A percentile compares a stretch with the other conserved stretches of the same genome.
Evolutionary conservation across 2,329 filamentous ascomycete genomes (phyloP).

Genomic region (Cadophora luteo-olivacea): DNA sequence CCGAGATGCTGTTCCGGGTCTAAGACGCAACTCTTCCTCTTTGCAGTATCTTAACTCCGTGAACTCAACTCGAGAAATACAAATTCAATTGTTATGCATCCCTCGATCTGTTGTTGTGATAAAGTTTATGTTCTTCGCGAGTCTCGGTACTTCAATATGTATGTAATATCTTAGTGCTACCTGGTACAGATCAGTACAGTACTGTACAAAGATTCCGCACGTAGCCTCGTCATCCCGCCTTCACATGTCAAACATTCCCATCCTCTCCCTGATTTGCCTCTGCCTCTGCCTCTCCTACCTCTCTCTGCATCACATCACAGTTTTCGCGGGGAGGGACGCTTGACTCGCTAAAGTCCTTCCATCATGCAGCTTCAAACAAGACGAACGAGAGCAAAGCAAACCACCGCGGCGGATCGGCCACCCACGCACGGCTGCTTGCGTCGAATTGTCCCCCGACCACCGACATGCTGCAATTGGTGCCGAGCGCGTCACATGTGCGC

Average conservation of each 20-base stretch:
- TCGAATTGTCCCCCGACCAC: neutral
- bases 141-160: neutral
- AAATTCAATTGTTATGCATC: neutral
- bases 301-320: too few relatives aligned
- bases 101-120: neutral
- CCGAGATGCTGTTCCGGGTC: constrained; percentile 13
- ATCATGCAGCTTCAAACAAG: neutral
- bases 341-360: neutral
- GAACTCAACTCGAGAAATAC: neutral
- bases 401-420: neutral
- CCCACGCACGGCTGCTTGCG: neutral
- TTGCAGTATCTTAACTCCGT: constrained; percentile 8
- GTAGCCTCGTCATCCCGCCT: neutral
- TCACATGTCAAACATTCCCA: constrained; percentile 1
- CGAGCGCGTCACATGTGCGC: neutral
- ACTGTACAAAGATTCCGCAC: neutral
- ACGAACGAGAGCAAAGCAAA: too few relatives aligned
- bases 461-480: neutral
- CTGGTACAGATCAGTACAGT: too few relatives aligned
- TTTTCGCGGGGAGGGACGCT: neutral
- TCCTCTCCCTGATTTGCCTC: neutral
- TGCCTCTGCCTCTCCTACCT: too few relatives aligned
- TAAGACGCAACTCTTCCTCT: constrained; percentile 11
- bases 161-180: neutral
- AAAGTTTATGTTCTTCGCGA: neutral